Conservation (phyloP, 2,329 filamentous ascomycete genomes). For the Penicillium italicum region DNA sequence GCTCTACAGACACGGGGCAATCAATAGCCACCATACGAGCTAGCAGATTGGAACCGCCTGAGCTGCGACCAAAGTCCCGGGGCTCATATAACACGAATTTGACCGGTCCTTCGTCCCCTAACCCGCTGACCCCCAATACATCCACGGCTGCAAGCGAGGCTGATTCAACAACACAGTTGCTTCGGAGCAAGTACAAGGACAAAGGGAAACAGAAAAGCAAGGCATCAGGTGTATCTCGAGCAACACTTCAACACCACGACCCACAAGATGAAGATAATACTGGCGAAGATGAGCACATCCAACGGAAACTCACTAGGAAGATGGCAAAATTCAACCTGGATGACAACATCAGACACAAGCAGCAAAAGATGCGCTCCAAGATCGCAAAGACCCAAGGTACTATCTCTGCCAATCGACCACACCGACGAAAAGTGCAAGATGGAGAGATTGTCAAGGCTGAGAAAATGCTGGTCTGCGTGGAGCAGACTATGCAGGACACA, state of each 20-base stretch:
- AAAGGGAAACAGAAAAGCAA: conserved; percentile 21
- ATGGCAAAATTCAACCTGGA: conserved; percentile 45
- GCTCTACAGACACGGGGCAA: conserved; percentile 14
- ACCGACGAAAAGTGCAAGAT: conserved; percentile 45
- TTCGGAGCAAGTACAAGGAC: conserved; percentile 24
- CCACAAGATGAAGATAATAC: conserved; percentile 29
- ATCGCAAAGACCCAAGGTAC: conserved; percentile 37
- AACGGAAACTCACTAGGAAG: conserved; percentile 29
- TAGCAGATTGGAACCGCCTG: neutral
- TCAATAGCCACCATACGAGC: conserved; percentile 16
- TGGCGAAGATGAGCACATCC: conserved; percentile 7
- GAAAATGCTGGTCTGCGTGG: conserved; percentile 64
- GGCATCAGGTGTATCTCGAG: conserved; percentile 13
- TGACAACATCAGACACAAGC: conserved; percentile 42
- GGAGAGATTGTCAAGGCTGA: conserved; percentile 66
- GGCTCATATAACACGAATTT: conserved; percentile 17
- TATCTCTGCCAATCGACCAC: conserved; percentile 34
- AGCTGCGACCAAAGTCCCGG: conserved; percentile 4
- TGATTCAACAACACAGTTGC: conserved; percentile 34
- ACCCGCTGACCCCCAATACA: conserved; percentile 18
- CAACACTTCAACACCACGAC: conserved; percentile 33
- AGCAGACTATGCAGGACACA: conserved; percentile 49
- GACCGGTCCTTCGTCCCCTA: conserved; percentile 18
- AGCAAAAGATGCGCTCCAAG: conserved; percentile 39
- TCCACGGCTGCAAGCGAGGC: conserved; percentile 29